These are phyloP conservation scores for Pelargonium australe DNA, from an alignment of 441 rosid genomes.

Conservation along the genomic window DNA sequence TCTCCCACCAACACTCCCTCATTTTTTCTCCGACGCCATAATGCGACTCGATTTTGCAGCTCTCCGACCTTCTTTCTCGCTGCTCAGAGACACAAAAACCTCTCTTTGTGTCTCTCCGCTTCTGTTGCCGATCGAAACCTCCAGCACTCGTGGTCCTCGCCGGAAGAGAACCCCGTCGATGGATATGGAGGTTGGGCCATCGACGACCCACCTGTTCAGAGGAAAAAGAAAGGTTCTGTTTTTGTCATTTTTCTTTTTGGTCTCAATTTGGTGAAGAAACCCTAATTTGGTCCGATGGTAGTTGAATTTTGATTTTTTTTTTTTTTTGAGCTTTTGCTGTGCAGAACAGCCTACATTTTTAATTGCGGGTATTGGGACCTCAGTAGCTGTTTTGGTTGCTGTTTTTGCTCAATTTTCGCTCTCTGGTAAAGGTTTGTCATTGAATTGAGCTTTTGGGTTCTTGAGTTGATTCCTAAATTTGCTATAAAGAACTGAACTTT, in stretches of 20 bases:
- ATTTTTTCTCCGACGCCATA: conserved; percentile 33
- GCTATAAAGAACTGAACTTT: background rate
- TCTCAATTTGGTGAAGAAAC: background rate
- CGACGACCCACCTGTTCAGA: conserved; percentile 30
- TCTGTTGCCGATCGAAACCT: conserved; percentile 28
- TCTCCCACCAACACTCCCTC: conserved; percentile 26
- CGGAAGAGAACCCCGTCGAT: conserved; percentile 27
- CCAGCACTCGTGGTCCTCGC: conserved; percentile 45
- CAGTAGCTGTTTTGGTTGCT: conserved; percentile 44
- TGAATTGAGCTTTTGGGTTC: background rate
- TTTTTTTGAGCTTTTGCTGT: background rate
- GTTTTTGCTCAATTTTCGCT: conserved; percentile 51
- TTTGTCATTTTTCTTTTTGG: background rate
- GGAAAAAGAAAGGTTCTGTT: conserved; percentile 35
- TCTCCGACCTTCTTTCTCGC: conserved; percentile 21
- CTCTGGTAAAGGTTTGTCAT: conserved; percentile 41
- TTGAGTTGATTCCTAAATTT: background rate
- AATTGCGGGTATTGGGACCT: conserved; percentile 43
- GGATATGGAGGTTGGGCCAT: conserved; percentile 65
- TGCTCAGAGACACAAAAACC: conserved; percentile 25
- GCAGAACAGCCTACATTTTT: conserved; percentile 43
- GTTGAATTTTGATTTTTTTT: background rate
- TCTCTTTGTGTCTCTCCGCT: conserved; percentile 34
- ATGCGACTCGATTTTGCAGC: conserved; percentile 24
- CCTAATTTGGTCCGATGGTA: background rate